These are phyloP conservation scores for Leucogyrophana mollusca DNA, from an alignment of 768 basidiomycete genomes.

Conservation along the genomic window DNA sequence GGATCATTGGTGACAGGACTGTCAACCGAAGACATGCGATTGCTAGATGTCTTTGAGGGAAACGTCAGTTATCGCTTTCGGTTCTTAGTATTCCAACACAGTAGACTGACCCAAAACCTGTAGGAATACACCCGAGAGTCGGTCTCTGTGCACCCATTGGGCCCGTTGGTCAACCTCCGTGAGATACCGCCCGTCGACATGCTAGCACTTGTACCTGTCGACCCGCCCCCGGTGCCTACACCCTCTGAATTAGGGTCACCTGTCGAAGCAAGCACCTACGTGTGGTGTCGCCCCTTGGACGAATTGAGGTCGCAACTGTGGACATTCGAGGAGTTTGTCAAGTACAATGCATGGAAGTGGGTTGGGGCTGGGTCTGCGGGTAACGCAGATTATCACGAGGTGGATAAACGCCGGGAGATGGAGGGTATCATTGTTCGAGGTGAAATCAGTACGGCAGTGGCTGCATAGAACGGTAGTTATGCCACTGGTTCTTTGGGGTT, in stretches of 20 bases:
- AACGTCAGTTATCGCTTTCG: slow-evolving; percentile 41
- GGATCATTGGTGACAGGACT: slow-evolving; percentile 81
- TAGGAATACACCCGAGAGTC: slow-evolving; percentile 71
- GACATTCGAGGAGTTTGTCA: slow-evolving; percentile 81
- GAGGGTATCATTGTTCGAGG: slow-evolving; percentile 26
- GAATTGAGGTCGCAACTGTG: slow-evolving; percentile 63
- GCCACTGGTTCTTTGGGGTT: no score
- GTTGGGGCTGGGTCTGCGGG: slow-evolving; percentile 40
- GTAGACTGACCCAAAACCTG: slow-evolving; percentile 1
- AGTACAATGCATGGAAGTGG: slow-evolving; percentile 79
- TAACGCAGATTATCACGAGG: slow-evolving; percentile 46
- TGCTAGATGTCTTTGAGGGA: slow-evolving; percentile 84
- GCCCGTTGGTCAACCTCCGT: slow-evolving; percentile 34
- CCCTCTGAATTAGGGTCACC: slow-evolving; percentile 30
- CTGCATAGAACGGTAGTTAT: no score
- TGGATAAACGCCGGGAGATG: slow-evolving; percentile 49
- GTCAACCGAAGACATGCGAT: slow-evolving; percentile 55
- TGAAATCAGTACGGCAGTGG: neutral
- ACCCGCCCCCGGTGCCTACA: slow-evolving; percentile 41
- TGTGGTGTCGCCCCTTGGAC: slow-evolving; percentile 49
- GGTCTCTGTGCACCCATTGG: slow-evolving; percentile 59
- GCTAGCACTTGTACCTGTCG: slow-evolving; percentile 37
- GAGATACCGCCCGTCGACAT: slow-evolving; percentile 18
- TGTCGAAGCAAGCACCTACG: slow-evolving; percentile 67
- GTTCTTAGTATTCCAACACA: neutral